phyloP scores from a whole-genome alignment of 495 filamentous ascomycete species.

The Glutinoglossum americanum region DNA sequence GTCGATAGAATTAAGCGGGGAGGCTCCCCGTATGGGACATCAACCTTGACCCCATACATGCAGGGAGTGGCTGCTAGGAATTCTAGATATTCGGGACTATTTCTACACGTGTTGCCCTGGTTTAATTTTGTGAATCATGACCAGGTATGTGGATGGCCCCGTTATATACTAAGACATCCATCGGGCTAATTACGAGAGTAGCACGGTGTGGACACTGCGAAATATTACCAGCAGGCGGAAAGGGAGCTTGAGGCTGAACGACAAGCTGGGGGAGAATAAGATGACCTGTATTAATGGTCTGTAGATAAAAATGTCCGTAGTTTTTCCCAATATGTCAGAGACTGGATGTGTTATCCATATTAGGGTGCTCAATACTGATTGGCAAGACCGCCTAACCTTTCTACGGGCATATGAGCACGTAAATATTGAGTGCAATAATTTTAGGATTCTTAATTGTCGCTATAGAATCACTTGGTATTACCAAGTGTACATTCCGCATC shows the following conservation, averaged over 20 bases:
- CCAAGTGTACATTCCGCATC: background rate
- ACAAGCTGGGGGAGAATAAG: background rate
- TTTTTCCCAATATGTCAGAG: background rate
- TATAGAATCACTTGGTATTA: background rate
- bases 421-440: background rate
- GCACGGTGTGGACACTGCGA: conserved; percentile 93
- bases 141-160: conserved; percentile 27
- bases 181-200: conserved; percentile 15
- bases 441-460: background rate
- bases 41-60: conserved; percentile 56
- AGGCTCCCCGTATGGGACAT: conserved; percentile 74
- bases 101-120: conserved; percentile 71
- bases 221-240: conserved; percentile 96
- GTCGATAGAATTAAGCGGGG: conserved; percentile 80
- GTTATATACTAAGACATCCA: background rate
- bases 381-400: background rate
- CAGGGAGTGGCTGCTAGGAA: conserved; percentile 87
- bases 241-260: conserved; percentile 67
- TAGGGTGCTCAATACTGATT: background rate
- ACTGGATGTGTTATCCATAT: background rate
- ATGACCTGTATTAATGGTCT: background rate
- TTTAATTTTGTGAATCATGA: conserved; percentile 95
- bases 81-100: conserved; percentile 71
- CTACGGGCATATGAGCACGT: background rate
- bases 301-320: background rate